Evolutionary conservation across 179 eudicot species (phyloP), one percentile per base, ranked within the genome.

Genomic region (Actinidia polygama): DNA sequence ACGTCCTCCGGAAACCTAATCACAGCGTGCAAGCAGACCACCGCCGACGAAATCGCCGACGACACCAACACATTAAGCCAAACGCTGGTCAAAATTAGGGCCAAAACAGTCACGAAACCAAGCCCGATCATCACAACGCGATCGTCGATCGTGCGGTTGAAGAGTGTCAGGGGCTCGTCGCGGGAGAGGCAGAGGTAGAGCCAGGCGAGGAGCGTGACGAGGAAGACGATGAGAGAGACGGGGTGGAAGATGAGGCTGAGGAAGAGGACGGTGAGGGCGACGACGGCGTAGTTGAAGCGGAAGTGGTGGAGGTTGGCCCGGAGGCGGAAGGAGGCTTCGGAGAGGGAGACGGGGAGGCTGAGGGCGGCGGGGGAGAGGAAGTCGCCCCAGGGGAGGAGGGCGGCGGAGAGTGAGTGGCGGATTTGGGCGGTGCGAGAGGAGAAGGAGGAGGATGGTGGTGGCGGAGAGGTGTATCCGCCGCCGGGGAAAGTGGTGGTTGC

Each of bases 141-240:
- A 54, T 90, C 90, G 71, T 85, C 89, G 51, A 88, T 21, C 15
- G 36, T 15, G 9, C 63, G 59, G 44, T 82, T 78, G 78, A 85
- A 14, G 78, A 86, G 11, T 44, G 79, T 55, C 26, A 88, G 53
- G 26, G 85, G 85, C n/a, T 82, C 85, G 75, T 80, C 82, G 46
- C 89, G 87, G 26, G 36, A 47, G 83, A 88, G 61, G 82, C 70
- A 86, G 85, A 90, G 77, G 81, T 79, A 83, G 81, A 84, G 47
- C 92, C 92, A 90, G 0, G 85, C 85, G 73, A 72, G 57, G 30
- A 86, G 53, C 26, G 78, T 47, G 55, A 69, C 12, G 26, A 90
- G 69, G 83, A 88, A 71, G 83, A 90, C 68, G 83, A 90, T 80
- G 55, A 90, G 74, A 70, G 92, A 75, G 81, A 90, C 19, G 0